Conservation (phyloP, 2,329 filamentous ascomycete genomes). For the Xenoacremonium recifei region DNA sequence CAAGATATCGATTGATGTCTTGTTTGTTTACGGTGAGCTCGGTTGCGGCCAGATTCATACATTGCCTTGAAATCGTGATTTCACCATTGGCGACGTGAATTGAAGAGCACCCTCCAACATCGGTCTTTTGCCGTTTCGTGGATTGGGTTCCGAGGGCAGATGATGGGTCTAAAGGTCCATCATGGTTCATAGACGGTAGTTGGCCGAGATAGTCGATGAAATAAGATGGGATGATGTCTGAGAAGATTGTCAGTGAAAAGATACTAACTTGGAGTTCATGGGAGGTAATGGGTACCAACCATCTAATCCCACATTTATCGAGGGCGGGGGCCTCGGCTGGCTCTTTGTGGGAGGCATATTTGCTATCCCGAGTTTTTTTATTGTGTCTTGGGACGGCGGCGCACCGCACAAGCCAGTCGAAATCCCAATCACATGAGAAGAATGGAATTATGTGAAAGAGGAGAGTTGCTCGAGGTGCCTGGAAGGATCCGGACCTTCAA, state of each 20-base stretch:
- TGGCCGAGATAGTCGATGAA: constrained; percentile 21
- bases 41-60: constrained; percentile 9
- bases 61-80: constrained; percentile 27
- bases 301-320: constrained; percentile 20
- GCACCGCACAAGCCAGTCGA: no score
- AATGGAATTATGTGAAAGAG: no score
- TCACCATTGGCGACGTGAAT: constrained; percentile 26
- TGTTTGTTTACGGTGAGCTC: constrained; percentile 8
- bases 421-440: no score
- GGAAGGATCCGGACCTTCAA: no score
- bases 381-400: no score
- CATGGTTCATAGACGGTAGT: constrained; percentile 16
- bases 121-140: constrained; percentile 32
- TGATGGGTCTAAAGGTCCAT: constrained; percentile 7
- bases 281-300: constrained; percentile 15
- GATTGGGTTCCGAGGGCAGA: constrained; percentile 15
- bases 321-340: not conserved
- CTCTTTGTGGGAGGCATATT: no score
- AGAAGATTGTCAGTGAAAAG: no score
- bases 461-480: no score
- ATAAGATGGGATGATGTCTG: constrained; percentile 24
- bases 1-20: constrained; percentile 21
- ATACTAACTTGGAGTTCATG: constrained; percentile 1
- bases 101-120: constrained; percentile 9
- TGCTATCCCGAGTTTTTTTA: no score